A percentile compares a stretch with the other conserved stretches of the same genome.
phyloP scores from a whole-genome alignment of 306 rosid species.

The Vigna nakashimae region DNA sequence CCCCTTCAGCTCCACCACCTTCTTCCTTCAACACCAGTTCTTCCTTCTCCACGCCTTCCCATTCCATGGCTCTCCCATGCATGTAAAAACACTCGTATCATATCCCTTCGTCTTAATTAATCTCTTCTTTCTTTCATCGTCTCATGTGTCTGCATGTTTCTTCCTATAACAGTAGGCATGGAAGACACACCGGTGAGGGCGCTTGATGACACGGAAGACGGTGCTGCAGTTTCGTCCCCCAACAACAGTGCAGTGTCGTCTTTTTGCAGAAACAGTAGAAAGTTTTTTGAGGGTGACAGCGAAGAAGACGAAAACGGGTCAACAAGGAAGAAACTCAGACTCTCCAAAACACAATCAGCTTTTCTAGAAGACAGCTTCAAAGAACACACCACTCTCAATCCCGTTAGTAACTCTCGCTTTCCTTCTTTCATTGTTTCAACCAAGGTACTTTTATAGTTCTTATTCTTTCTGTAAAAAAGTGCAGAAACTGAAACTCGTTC shows the following conservation, averaged over 20 bases:
- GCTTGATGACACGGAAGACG: constrained; percentile 57
- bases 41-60: constrained; percentile 57
- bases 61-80: constrained; percentile 85
- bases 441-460: background rate
- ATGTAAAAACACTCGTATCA: constrained; percentile 29
- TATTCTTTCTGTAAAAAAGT: background rate
- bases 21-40: constrained; percentile 81
- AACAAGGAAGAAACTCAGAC: constrained; percentile 87
- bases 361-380: constrained; percentile 94
- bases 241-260: constrained; percentile 72
- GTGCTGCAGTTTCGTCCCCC: constrained; percentile 72
- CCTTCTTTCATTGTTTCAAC: background rate
- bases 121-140: background rate
- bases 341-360: constrained; percentile 88
- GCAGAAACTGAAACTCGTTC: constrained; percentile 90
- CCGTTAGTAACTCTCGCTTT: constrained; percentile 49
- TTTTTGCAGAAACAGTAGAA: constrained; percentile 48
- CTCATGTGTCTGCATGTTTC: no score
- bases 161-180: constrained; percentile 51
- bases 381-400: constrained; percentile 91
- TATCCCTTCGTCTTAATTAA: no score
- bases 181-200: constrained; percentile 57
- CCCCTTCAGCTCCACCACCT: constrained; percentile 86
- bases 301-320: constrained; percentile 93
- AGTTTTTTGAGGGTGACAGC: constrained; percentile 39